Base-by-base conservation (phyloP, 1,284 basidiomycete species). In the Ceratobasidium sp. region DNA sequence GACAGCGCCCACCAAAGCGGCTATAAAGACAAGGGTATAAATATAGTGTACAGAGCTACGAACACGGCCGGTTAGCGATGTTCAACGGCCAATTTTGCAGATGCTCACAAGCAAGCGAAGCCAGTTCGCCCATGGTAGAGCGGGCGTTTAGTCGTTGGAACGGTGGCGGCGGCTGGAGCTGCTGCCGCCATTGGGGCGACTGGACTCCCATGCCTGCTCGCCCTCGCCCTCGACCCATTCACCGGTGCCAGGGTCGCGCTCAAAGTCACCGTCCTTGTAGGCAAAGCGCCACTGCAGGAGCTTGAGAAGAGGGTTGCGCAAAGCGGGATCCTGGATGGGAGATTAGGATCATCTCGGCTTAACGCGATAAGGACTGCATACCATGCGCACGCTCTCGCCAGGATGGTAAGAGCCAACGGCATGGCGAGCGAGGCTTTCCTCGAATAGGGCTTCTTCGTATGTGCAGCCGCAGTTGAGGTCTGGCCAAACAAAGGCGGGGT, bases 191-290 rank as follows among this genome's bases (percentile, higher is more conserved):
- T 23, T 6, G 30, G 33, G 40, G 23, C 48, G 30, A n/a, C 14
- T 28, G 18, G 53, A 9, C 46, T 76, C 75, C 76, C 76, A 77
- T 33, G 61, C 66, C 18, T 63, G 72, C 18, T 74, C 73, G 28
- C 73, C 75, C 46, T 77, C 75, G 23, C 74, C 75, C 0, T 75
- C 73, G 25, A 64, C 61, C 75, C 76, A 76, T 8, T 30, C 59
- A 18, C 76, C 76, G 1, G 64, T 58, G 6, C 16, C 30, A 3
- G 74, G 72, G 58, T 75, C 73, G 28, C 75, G 54, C 42, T 93
- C 92, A 76, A 93, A 93, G 77, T 93, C 91, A 0, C 91, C 91
- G 79, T 93, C 91, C 61, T 84, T 85, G 80, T 93, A 93, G n/a
- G 84, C 86, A 77, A 91, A 93, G 30, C 91, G 84, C 75, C 84